Conservation (phyloP, 164 flowering plant species). For the Echeveria elegans region DNA sequence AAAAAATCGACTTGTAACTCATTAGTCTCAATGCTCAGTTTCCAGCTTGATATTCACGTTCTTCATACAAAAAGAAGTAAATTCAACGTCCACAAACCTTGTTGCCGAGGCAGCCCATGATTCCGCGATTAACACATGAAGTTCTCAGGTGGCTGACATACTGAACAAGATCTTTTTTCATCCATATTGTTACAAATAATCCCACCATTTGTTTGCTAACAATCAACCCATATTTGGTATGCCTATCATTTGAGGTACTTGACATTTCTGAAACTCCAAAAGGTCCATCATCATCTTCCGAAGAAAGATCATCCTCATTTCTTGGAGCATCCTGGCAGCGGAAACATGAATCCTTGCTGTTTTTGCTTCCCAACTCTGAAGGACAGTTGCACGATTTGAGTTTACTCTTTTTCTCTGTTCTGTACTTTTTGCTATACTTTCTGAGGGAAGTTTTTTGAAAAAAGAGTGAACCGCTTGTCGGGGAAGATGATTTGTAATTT, state of each 20-base stretch:
- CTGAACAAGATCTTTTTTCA: constrained; percentile 50
- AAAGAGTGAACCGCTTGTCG: constrained; percentile 28
- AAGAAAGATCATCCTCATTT: constrained; percentile 29
- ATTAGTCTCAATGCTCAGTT: not conserved
- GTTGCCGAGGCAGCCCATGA: constrained; percentile 81
- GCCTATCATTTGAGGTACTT: constrained; percentile 12
- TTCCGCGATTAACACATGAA: constrained; percentile 57
- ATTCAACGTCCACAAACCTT: constrained; percentile 31
- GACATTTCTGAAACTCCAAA: constrained; percentile 14
- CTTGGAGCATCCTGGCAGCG: constrained; percentile 30
- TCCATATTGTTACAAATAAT: constrained; percentile 68
- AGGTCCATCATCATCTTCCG: constrained; percentile 53
- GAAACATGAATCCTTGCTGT: constrained; percentile 44
- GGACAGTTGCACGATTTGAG: constrained; percentile 64
- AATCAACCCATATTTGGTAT: constrained; percentile 46
- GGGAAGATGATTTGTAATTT: constrained; percentile 10
- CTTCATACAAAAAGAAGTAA: not conserved
- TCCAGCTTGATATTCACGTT: not conserved
- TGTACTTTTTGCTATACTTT: constrained; percentile 43
- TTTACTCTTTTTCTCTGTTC: constrained; percentile 37
- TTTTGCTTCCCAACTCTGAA: constrained; percentile 36
- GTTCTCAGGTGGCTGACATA: constrained; percentile 59
- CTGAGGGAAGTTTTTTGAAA: constrained; percentile 51
- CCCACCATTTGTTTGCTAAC: constrained; percentile 87
- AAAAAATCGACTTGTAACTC: not conserved